Conservation (phyloP, 352 stramenopile species). For the Phytopythium litorale region DNA sequence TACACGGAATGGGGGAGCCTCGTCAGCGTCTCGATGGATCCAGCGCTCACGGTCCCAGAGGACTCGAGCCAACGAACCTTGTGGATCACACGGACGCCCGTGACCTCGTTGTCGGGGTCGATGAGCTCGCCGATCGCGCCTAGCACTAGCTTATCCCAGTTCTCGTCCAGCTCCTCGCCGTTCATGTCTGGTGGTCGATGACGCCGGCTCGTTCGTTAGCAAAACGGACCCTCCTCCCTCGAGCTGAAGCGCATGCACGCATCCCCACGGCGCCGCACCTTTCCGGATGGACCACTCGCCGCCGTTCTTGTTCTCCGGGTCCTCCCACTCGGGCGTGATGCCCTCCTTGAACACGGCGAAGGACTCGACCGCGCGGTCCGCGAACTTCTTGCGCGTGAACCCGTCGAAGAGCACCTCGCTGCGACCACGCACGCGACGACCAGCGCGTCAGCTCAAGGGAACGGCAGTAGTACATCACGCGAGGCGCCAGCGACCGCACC, state of each 20-base stretch:
- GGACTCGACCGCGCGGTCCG: conserved; percentile 91
- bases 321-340: conserved; percentile 89
- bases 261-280: conserved; percentile 24
- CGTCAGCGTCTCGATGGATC: not conserved
- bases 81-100: conserved; percentile 89
- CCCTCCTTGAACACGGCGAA: conserved; percentile 92
- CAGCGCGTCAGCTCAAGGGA: not conserved
- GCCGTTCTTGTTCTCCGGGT: conserved; percentile 85
- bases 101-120: conserved; percentile 84
- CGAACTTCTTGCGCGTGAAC: conserved; percentile 88
- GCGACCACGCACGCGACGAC: not conserved
- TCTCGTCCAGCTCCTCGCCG: conserved; percentile 77
- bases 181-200: conserved; percentile 43
- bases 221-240: not conserved
- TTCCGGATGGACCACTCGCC: conserved; percentile 86
- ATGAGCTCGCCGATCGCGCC: conserved; percentile 89
- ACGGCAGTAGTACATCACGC: too few species aligned
- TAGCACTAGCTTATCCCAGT: conserved; percentile 89
- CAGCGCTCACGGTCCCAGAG: not conserved
- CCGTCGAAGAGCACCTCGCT: conserved; percentile 82
- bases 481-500: conserved; percentile 19
- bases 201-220: not conserved
- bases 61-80: conserved; percentile 42
- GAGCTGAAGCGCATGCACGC: too few species aligned
- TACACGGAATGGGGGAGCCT: not conserved